phyloP scores from a whole-genome alignment of 169 alveolate species.

The Miamiensis avidus region DNA sequence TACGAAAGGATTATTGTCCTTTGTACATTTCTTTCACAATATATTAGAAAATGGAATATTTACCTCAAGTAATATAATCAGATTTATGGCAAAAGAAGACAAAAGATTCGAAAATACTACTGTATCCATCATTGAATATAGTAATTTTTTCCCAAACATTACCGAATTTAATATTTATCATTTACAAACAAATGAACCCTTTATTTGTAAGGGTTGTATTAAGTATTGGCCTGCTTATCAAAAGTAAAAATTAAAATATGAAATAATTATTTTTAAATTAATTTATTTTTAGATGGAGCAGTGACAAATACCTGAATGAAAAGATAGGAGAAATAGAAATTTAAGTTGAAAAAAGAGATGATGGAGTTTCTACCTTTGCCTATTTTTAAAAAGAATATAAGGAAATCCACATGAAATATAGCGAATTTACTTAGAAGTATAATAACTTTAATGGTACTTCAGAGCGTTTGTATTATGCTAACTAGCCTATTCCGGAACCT shows the following conservation, averaged over 20 bases:
- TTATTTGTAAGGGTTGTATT: background rate
- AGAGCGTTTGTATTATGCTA: conserved; percentile 5
- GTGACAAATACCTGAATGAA: background rate
- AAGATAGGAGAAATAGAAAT: conserved; percentile 20
- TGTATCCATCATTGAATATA: background rate
- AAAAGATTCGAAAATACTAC: background rate
- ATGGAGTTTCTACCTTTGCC: conserved; percentile 5
- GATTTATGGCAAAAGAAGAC: too few relatives aligned
- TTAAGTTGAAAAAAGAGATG: conserved; percentile 7
- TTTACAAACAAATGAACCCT: background rate
- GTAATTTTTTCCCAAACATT: background rate
- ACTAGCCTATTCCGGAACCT: background rate
- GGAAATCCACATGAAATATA: background rate
- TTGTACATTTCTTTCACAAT: too few relatives aligned
- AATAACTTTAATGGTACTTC: background rate
- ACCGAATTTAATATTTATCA: background rate
- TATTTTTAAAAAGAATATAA: conserved; percentile 5
- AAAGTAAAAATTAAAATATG: background rate
- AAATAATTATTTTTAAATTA: too few relatives aligned
- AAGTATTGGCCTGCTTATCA: background rate
- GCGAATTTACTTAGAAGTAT: background rate
- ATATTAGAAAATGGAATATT: too few relatives aligned
- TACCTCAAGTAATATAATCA: too few relatives aligned
- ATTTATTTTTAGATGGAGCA: background rate
- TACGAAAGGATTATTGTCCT: too few relatives aligned